Evolutionary conservation across 2,329 filamentous ascomycete species (phyloP).

Genomic region (Aspergillus piperis): DNA sequence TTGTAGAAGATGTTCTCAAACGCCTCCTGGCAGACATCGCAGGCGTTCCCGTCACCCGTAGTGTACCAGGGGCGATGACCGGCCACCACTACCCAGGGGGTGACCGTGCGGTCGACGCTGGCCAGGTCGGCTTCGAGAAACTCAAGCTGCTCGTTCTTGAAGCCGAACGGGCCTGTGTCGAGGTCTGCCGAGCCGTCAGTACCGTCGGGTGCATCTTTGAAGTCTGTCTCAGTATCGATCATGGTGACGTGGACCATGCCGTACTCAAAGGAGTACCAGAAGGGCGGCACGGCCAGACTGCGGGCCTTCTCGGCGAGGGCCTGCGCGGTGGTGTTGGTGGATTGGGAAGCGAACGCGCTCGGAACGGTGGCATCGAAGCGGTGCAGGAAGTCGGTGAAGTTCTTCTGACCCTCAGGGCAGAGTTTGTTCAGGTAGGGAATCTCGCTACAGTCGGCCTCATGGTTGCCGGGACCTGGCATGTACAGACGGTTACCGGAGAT

Average conservation of each 20-base stretch:
- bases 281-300: conserved; percentile 52
- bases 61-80: conserved; percentile 54
- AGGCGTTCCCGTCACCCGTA: conserved; percentile 34
- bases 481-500: conserved; percentile 58
- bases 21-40: conserved; percentile 52
- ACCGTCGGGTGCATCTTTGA: conserved; percentile 52
- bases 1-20: conserved; percentile 58
- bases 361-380: conserved; percentile 58
- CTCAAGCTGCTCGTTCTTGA: conserved; percentile 51
- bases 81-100: conserved; percentile 55
- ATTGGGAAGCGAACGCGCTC: conserved; percentile 53
- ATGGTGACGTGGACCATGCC: conserved; percentile 58
- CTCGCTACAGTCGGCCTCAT: conserved; percentile 56
- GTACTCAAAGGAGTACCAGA: conserved; percentile 64
- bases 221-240: conserved; percentile 62
- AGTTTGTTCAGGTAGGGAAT: conserved; percentile 27
- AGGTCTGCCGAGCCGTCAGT: conserved; percentile 45
- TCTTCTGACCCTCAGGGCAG: conserved; percentile 54
- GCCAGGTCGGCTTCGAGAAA: conserved; percentile 60
- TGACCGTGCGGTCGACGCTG: conserved; percentile 57
- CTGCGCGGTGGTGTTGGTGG: conserved; percentile 44
- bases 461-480: conserved; percentile 61
- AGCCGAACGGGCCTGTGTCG: conserved; percentile 54
- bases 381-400: conserved; percentile 62
- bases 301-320: conserved; percentile 50